Evolutionary conservation across 352 stramenopile genomes (phyloP), one percentile per base, ranked within the genome.

Genomic region (Albugo laibachii): DNA sequence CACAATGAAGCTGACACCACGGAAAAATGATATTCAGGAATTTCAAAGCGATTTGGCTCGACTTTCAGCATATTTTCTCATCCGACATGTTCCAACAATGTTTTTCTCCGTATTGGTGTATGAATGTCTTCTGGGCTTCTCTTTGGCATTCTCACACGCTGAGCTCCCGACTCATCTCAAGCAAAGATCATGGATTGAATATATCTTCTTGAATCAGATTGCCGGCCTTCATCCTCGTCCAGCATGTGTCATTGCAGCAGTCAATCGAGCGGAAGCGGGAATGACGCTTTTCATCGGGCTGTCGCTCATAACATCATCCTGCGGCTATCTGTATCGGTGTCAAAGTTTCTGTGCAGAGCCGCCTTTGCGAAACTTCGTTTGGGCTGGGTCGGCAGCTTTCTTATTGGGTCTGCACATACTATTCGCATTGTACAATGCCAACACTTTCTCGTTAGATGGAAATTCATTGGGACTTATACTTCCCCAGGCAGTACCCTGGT

Each of bases 1-100:
- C 5, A 65, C 82, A 13, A 92, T 92, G 78, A 85, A 83, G 55
- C 70, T 71, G 19, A 92, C 78, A 2, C 78, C 78, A 45, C 69
- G 66, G 48, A 92, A 92, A 59, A 92, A 92, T 52, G 75, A 87
- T 53, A 54, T 66, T 13, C 58, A 80, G 12, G 69, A 76, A 20
- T 59, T 78, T 24, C 39, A 64, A 8, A 71, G 82, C 21, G 66
- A 85, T 44, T 50, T 83, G 1, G 58, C 69, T 13, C 61, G 74
- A 0, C 57, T 87, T 36, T 37, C 66, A 0, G 55, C 49, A 13
- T 91, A 91, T 45, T 87, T 87, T 56, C 41, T 81, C n/a, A 45
- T 66, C 11, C 68, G 77, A 6, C 74, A 86, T 51, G 52, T 87
- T 11, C 74, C 77, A 31, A 80, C 77, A 0, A 63, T 62, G 10